Evolutionary conservation across 176 grass and related monocot species (phyloP).

Genomic region (Avena sativa): DNA sequence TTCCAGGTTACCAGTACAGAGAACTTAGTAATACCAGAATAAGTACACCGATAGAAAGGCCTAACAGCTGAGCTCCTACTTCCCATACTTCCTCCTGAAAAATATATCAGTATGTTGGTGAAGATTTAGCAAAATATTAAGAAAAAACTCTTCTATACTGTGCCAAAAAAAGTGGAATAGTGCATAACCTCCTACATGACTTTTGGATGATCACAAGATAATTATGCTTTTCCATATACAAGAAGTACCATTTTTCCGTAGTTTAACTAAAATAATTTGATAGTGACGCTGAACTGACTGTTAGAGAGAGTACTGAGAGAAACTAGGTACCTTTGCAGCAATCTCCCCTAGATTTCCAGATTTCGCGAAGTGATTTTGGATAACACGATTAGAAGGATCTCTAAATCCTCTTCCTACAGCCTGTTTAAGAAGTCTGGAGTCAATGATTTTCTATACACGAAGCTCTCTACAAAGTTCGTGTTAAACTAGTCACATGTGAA

Average conservation of each 20-base stretch:
- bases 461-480: not conserved
- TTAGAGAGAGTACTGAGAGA: conserved; percentile 13
- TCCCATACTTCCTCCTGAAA: conserved; percentile 99
- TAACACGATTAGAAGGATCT: conserved; percentile 91
- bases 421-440: conserved; percentile 56
- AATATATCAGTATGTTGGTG: conserved; percentile 15
- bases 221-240: not conserved
- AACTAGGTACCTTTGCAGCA: conserved; percentile 80
- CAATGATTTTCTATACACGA: conserved; percentile 38
- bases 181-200: not conserved
- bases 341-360: conserved; percentile 91
- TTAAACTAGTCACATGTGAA: conserved; percentile 13
- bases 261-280: not conserved
- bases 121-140: not conserved
- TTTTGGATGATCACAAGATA: not conserved
- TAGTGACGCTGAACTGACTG: not conserved
- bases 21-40: conserved; percentile 69
- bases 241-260: not conserved
- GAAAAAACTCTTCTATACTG: not conserved
- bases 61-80: conserved; percentile 86
- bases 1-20: conserved; percentile 26
- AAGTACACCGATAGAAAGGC: conserved; percentile 68
- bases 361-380: conserved; percentile 90
- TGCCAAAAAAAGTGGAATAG: not conserved
- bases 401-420: conserved; percentile 86